Percentiles rank a stretch among this genome's conserved stretches.
Conservation (phyloP, 2,329 filamentous ascomycete genomes). For the Talaromyces verruculosus region DNA sequence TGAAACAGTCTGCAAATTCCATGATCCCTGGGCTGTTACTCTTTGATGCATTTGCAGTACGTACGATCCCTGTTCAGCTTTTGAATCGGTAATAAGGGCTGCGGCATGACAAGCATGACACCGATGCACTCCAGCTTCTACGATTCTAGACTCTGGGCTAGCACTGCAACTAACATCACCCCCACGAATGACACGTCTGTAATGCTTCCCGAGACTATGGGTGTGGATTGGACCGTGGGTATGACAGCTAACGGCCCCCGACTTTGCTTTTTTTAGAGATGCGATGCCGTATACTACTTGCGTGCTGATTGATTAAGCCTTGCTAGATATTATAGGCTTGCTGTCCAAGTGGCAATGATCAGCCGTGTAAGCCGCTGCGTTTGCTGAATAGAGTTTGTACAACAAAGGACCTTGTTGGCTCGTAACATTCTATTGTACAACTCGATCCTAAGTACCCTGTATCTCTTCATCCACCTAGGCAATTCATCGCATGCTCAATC, state of each 20-base stretch:
- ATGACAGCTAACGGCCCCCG: slow-evolving; percentile 11
- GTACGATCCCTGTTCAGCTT: not conserved
- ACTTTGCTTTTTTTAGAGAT: not conserved
- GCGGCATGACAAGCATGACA: not conserved
- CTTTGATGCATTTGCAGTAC: not conserved
- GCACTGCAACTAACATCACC: slow-evolving; percentile 1
- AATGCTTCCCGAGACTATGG: not conserved
- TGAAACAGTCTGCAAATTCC: not conserved
- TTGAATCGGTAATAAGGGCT: not conserved
- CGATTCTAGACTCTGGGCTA: not conserved
- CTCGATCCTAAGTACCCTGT: not conserved
- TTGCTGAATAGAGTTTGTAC: not conserved
- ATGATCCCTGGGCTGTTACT: not conserved
- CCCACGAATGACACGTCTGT: not conserved
- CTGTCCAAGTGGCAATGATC: not conserved
- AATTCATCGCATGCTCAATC: not conserved
- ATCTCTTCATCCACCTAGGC: not conserved
- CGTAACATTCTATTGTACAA: not conserved
- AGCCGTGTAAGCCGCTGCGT: not conserved
- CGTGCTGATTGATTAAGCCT: not conserved
- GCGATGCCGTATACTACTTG: not conserved
- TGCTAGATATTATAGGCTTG: not conserved
- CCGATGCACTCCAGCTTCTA: not conserved
- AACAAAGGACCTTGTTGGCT: not conserved
- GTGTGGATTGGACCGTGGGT: not conserved